Base-by-base conservation (phyloP, 306 rosid species). In the Citrullus mucosospermus region DNA sequence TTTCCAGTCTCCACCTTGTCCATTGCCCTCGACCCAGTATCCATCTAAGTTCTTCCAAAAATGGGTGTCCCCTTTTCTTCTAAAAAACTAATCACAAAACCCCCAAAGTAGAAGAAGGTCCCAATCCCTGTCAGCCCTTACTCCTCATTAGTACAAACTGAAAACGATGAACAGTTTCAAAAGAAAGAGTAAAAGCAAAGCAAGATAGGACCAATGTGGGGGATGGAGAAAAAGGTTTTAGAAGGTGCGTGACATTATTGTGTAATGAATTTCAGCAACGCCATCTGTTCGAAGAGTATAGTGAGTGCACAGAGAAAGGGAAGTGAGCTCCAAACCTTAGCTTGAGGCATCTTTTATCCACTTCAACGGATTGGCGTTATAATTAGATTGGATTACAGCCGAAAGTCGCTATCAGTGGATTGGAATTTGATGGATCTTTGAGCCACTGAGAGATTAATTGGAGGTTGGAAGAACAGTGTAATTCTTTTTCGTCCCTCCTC, bases 181-280 rank as follows among this genome's bases (percentile, higher is more conserved):
- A 44, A 75, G 80, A 70, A 80, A 81, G 82, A 86, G 87, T 85
- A 82, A 82, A 85, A 81, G 81, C 85, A 83, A 85, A 87, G 90
- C 66, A 79, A 87, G 55, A 62, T 32, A 62, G 82, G 82, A 43
- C 12, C 75, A 71, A 51, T 41, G 38, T 78, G 57, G 79, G 85
- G 25, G 61, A 15, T 55, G 56, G 38, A 34, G 20, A 36, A 9
- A 55, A 17, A 56, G 32, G 63, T 43, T 44, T 50, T 17, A 72
- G 75, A 62, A n/a, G 53, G 50, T 25, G 56, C 12, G 12, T 16
- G 65, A 18, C 67, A 60, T 72, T 72, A 44, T 20, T 50, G 61
- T 69, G 76, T 77, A 60, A 34, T 55, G 80, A 39, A 80, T 56
- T 48, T 30, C 59, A 20, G 38, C 46, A 43, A 53, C 30, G 41